A percentile compares a stretch with the other conserved stretches of the same genome.
Conservation (phyloP, 306 rosid genomes). For the Psophocarpus tetragonolobus region DNA sequence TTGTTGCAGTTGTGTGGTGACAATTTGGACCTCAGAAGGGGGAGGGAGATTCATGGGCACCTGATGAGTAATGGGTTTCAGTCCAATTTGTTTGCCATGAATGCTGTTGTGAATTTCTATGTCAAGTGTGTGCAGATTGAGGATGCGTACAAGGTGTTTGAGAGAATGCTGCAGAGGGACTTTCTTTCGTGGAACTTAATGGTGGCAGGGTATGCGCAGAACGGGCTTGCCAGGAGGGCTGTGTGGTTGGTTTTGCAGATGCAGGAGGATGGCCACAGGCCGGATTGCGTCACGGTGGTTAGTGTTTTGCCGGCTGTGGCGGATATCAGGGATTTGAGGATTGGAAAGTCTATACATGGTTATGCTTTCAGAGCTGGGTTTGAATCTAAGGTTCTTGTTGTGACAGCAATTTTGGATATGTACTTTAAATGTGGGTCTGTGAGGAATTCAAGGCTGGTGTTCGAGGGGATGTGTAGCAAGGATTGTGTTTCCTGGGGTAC, state of each 20-base stretch:
- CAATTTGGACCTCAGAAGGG: constrained; percentile 63
- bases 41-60: constrained; percentile 82
- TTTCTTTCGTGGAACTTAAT: constrained; percentile 84
- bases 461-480: constrained; percentile 59
- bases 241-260: constrained; percentile 55
- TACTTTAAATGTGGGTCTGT: constrained; percentile 76
- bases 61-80: constrained; percentile 58
- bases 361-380: constrained; percentile 67
- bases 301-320: constrained; percentile 85
- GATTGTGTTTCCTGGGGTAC: constrained; percentile 89
- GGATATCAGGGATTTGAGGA: constrained; percentile 58
- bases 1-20: constrained; percentile 76
- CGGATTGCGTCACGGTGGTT: constrained; percentile 79
- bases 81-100: constrained; percentile 82
- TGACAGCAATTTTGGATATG: constrained; percentile 73
- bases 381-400: constrained; percentile 62
- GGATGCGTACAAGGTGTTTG: constrained; percentile 83
- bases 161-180: constrained; percentile 81
- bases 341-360: constrained; percentile 77
- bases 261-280: constrained; percentile 71
- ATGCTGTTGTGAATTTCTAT: constrained; percentile 75
- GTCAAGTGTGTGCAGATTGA: constrained; percentile 64
- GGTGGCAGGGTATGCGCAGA: constrained; percentile 78
- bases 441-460: constrained; percentile 55
- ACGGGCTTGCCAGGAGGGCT: constrained; percentile 65